phyloP scores from a whole-genome alignment of 768 basidiomycete species.

The Mycena olivaceomarginata region DNA sequence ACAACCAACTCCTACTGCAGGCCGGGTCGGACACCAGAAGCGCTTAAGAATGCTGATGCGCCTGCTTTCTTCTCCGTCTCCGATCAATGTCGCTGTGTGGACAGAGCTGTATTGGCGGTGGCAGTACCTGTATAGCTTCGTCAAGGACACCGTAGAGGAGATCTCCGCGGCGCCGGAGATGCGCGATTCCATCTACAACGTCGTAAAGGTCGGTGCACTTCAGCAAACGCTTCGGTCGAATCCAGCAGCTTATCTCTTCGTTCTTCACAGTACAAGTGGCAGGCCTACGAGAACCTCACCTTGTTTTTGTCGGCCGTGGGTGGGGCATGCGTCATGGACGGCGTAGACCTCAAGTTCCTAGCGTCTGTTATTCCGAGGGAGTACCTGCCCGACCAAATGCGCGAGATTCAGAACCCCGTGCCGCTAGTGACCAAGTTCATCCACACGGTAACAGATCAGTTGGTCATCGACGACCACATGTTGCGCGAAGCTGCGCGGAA shows the following conservation, averaged over 20 bases:
- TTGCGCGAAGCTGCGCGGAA: constrained; percentile 89
- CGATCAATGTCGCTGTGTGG: constrained; percentile 88
- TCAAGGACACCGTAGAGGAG: constrained; percentile 64
- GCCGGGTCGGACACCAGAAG: constrained; percentile 88
- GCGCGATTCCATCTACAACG: constrained; percentile 47
- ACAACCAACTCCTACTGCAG: constrained; percentile 56
- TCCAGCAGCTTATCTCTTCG: constrained; percentile 16
- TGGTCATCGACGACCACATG: constrained; percentile 77
- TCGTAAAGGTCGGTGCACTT: constrained; percentile 29
- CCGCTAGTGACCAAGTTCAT: constrained; percentile 81
- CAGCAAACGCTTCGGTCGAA: neutral
- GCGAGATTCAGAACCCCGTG: constrained; percentile 75
- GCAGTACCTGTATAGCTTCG: constrained; percentile 76
- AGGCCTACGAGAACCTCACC: constrained; percentile 91
- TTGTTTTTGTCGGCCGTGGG: constrained; percentile 87
- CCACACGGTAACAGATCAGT: constrained; percentile 78
- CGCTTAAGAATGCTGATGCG: constrained; percentile 84
- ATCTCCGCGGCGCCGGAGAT: constrained; percentile 51
- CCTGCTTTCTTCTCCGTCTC: constrained; percentile 75
- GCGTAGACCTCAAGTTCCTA: constrained; percentile 70
- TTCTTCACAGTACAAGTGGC: constrained; percentile 75
- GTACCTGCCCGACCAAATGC: constrained; percentile 83
- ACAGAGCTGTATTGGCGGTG: constrained; percentile 89
- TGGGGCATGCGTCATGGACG: constrained; percentile 76
- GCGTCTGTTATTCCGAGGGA: constrained; percentile 72